Evolutionary conservation across 371 early-diverging fungal genomes (phyloP), one percentile per base, ranked within the genome.

Genomic region (Mucor velutinosus): DNA sequence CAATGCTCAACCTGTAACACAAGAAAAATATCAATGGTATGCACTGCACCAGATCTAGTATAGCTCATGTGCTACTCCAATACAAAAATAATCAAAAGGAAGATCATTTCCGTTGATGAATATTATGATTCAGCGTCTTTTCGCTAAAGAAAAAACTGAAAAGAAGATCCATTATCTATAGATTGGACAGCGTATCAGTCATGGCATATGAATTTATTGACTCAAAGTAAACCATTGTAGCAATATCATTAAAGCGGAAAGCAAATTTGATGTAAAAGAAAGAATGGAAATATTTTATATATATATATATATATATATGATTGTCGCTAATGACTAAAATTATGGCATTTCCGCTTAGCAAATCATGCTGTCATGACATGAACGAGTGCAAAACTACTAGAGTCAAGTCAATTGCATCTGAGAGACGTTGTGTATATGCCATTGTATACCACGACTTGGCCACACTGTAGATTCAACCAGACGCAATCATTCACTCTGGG

Each of bases 1-100:
- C 53, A 53, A 27, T 53, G 53, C 53, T 53, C 25, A 53, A 53
- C 12, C 15, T 53, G 53, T 53, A n/a, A 19, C 30, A 57, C 58
- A 10, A 55, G 58, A 21, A 15, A 57, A 57, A 32, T 57, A 12
- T 57, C 58, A 33, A 15, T 21, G 17, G 53, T 27, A 53, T 27
- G 27, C 27, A 53, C 23, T 53, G 30, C 58, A 57, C 58, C 58
- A 57, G 33, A 57, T 57, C 30, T n/a, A 19, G 58, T n/a, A 57
- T 57, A 57, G 58, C 7, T 30, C 58, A 33, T 57, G 58, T 57
- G 33, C 33, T 57, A 57, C 58, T 19, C 33, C 58, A 57, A 57
- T 57, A 57, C 58, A 33, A 57, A 57, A 32, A 17, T 47, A 53
- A 53, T 14, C 53, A n/a, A 47, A 47, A 53, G 27, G 53, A 23